A percentile compares a stretch with the other conserved stretches of the same genome.
These are phyloP conservation scores for Pseudogymnoascus sp. DNA, from an alignment of 2,329 filamentous ascomycete species.

Conservation along the genomic window DNA sequence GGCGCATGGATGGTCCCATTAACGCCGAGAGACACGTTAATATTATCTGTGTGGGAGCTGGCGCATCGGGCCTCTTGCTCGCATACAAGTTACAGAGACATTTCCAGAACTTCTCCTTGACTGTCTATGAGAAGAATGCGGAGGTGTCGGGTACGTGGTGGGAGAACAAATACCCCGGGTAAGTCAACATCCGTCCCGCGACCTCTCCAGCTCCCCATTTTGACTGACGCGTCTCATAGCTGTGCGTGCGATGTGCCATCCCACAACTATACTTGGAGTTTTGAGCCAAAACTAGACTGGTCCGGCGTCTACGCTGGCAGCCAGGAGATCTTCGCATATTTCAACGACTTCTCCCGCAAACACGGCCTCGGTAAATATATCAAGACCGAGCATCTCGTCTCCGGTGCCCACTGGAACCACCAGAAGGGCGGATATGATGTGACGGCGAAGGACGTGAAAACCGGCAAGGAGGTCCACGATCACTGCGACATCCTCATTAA, in stretches of 20 bases:
- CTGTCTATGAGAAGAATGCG: constrained; percentile 41
- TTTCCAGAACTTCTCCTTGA: constrained; percentile 33
- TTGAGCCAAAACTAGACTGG: constrained; percentile 51
- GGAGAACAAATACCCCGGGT: constrained; percentile 40
- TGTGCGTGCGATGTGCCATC: constrained; percentile 33
- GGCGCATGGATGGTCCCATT: constrained; percentile 14
- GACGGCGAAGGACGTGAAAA: constrained; percentile 39
- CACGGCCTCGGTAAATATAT: constrained; percentile 44
- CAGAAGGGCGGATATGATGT: constrained; percentile 39
- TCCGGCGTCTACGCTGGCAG: constrained; percentile 47
- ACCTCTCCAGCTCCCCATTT: neutral
- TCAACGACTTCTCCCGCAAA: constrained; percentile 38
- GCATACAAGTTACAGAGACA: constrained; percentile 40
- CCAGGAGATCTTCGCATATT: constrained; percentile 46
- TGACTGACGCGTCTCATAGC: constrained; percentile 28
- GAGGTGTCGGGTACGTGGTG: constrained; percentile 43
- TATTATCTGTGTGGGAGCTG: constrained; percentile 38
- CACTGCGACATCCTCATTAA: constrained; percentile 21
- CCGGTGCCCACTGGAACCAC: constrained; percentile 39
- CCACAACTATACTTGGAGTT: constrained; percentile 37
- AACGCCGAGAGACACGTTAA: constrained; percentile 12
- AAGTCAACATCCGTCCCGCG: constrained; percentile 5
- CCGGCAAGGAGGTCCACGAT: constrained; percentile 32
- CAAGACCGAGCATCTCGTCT: constrained; percentile 35
- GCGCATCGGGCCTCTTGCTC: constrained; percentile 38